Conservation (phyloP, 768 basidiomycete genomes). For the Holtermannia corniformis region DNA sequence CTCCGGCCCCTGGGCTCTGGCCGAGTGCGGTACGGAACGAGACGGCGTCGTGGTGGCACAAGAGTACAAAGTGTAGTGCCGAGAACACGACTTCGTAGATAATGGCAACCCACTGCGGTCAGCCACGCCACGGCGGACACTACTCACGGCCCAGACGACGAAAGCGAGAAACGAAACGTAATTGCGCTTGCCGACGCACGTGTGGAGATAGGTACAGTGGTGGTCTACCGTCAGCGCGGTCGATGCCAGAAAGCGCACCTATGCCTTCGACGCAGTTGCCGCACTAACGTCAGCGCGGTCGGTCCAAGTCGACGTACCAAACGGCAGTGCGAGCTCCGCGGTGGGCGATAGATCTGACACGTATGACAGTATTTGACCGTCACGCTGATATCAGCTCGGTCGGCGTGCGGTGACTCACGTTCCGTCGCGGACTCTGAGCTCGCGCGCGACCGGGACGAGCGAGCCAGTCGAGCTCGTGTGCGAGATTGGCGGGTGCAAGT, state of each 20-base stretch:
- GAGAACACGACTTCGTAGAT: constrained; percentile 71
- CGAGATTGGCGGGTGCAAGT: constrained; percentile 73
- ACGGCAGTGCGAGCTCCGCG: constrained; percentile 90
- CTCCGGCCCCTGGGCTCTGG: constrained; percentile 63
- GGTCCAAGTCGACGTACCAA: constrained; percentile 52
- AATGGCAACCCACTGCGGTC: constrained; percentile 56
- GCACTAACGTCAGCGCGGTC: constrained; percentile 50
- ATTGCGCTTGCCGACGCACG: constrained; percentile 88
- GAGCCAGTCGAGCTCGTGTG: constrained; percentile 49
- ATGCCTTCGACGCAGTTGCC: constrained; percentile 96
- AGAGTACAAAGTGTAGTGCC: constrained; percentile 66
- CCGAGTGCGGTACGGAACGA: constrained; percentile 48
- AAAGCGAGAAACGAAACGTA: constrained; percentile 88
- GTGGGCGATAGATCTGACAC: constrained; percentile 85
- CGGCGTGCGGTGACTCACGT: constrained; percentile 48
- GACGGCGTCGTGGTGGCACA: constrained; percentile 50
- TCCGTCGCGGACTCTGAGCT: constrained; percentile 67
- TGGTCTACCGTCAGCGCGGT: constrained; percentile 23
- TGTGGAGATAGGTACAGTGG: constrained; percentile 57
- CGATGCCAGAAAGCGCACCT: constrained; percentile 63
- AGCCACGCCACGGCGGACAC: not conserved
- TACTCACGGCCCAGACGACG: constrained; percentile 65
- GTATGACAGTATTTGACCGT: constrained; percentile 90
- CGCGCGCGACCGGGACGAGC: constrained; percentile 64
- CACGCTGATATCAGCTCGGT: constrained; percentile 48